These are phyloP conservation scores for Epichloe scottii DNA, from an alignment of 2,329 filamentous ascomycete genomes.

Conservation along the genomic window DNA sequence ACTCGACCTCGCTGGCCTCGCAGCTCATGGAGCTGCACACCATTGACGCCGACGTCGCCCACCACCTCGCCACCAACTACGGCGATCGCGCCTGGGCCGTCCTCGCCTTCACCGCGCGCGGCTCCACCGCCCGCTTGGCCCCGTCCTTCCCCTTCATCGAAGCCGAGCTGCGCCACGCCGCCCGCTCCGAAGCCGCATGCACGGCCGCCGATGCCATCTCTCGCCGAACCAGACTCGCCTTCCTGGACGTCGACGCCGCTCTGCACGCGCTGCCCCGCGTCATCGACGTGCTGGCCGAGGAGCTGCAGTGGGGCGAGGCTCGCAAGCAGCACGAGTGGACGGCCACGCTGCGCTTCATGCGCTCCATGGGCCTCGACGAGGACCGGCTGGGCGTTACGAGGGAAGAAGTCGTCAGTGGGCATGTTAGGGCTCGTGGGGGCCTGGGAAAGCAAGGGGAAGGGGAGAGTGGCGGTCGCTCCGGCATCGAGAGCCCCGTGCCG, in stretches of 20 bases:
- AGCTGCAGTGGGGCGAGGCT: slow-evolving; percentile 50
- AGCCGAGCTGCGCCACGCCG: slow-evolving; percentile 59
- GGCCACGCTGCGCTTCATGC: slow-evolving; percentile 35
- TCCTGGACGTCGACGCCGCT: slow-evolving; percentile 60
- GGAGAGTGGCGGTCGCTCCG: not conserved
- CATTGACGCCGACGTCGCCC: slow-evolving; percentile 27
- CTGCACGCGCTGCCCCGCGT: slow-evolving; percentile 56
- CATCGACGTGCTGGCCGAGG: slow-evolving; percentile 60
- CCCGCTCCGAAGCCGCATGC: slow-evolving; percentile 61
- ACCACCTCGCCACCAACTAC: slow-evolving; percentile 29
- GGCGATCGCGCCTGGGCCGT: slow-evolving; percentile 58
- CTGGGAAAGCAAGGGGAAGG: not conserved
- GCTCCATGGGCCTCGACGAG: slow-evolving; percentile 31
- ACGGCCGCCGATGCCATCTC: slow-evolving; percentile 60
- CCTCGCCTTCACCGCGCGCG: slow-evolving; percentile 26
- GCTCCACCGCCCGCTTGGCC: slow-evolving; percentile 44
- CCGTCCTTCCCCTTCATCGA: slow-evolving; percentile 60
- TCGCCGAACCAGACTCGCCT: slow-evolving; percentile 59
- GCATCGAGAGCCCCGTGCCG: not conserved
- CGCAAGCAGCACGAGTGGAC: slow-evolving; percentile 44
- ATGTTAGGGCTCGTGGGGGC: not conserved
- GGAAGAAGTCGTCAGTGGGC: slow-evolving; percentile 10
- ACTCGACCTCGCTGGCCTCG: slow-evolving; percentile 20
- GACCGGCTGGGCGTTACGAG: slow-evolving; percentile 12
- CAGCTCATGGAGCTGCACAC: slow-evolving; percentile 25